These are phyloP conservation scores for Dendrobium chrysotoxum DNA, from an alignment of 106 monocot species.

Conservation along the genomic window DNA sequence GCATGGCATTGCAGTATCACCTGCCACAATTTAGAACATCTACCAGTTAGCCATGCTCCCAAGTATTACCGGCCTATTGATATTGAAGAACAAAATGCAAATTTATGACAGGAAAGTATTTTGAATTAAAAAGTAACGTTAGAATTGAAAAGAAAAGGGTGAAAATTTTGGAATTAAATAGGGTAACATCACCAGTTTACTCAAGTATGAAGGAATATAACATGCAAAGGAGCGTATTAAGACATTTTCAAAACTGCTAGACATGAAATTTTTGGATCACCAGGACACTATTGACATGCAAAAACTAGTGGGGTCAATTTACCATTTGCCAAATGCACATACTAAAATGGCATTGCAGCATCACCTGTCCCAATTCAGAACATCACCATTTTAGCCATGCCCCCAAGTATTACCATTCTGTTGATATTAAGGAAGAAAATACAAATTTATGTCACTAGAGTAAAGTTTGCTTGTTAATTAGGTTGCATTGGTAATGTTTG, in stretches of 20 bases:
- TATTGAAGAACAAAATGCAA: too few relatives aligned
- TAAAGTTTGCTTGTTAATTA: not conserved
- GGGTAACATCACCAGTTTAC: too few relatives aligned
- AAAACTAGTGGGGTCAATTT: not conserved
- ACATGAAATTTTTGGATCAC: not conserved
- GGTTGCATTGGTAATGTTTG: not conserved
- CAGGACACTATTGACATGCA: not conserved
- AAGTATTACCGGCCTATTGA: too few relatives aligned
- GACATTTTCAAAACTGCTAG: not conserved
- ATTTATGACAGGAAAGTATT: too few relatives aligned
- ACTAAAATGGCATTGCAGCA: not conserved
- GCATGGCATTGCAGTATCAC: too few relatives aligned
- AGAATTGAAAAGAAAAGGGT: too few relatives aligned
- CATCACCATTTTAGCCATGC: not conserved
- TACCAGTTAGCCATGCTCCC: too few relatives aligned
- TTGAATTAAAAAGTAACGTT: too few relatives aligned
- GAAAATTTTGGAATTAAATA: too few relatives aligned
- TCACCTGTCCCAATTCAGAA: not conserved
- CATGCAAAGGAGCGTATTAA: not conserved
- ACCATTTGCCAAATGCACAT: not conserved
- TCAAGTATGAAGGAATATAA: not conserved
- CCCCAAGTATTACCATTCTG: not conserved
- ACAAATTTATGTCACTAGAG: not conserved
- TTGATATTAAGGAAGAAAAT: not conserved
- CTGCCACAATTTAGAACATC: too few relatives aligned